Percentiles rank a stretch among this genome's conserved stretches.
phyloP scores from a whole-genome alignment of 257 asterid species.

The Solanum dulcamara region DNA sequence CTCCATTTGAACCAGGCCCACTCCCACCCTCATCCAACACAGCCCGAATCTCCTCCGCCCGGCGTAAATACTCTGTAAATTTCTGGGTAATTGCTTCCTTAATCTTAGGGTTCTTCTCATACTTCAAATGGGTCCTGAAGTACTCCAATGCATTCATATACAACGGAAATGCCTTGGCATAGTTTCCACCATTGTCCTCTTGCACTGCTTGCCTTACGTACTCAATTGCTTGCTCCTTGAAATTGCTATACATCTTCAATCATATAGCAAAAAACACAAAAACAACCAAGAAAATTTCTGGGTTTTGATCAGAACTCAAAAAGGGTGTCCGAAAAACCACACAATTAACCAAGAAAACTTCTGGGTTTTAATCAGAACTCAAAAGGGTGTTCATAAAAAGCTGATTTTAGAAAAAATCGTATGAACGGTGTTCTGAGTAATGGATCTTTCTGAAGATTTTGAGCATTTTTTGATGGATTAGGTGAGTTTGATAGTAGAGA shows the following conservation, averaged over 20 bases:
- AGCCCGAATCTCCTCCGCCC: slow-evolving; percentile 97
- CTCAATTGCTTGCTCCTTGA: slow-evolving; percentile 96
- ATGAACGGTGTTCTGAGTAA: not conserved
- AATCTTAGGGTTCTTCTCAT: slow-evolving; percentile 90
- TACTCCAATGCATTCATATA: slow-evolving; percentile 97
- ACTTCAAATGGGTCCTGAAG: slow-evolving; percentile 88
- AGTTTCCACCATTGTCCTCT: slow-evolving; percentile 91
- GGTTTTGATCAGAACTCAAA: not conserved
- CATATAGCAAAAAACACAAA: not conserved
- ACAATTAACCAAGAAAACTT: not conserved
- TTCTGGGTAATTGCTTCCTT: slow-evolving; percentile 96
- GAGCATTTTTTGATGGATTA: not conserved
- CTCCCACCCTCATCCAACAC: slow-evolving; percentile 91
- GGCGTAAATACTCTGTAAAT: slow-evolving; percentile 85
- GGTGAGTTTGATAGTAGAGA: not conserved
- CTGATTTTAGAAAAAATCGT: not conserved
- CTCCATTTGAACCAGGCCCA: slow-evolving; percentile 61
- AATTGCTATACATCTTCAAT: slow-evolving; percentile 75
- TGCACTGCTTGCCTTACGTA: slow-evolving; percentile 85
- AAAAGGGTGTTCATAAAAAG: not conserved
- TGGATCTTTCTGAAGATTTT: not conserved
- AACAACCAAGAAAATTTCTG: not conserved
- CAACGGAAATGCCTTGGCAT: slow-evolving; percentile 85
- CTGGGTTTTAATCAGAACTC: not conserved
- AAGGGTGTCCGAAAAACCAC: not conserved